Evolutionary conservation across 768 basidiomycete species (phyloP), one percentile per base, ranked within the genome.

Genomic region (Podaxis mareebaensis): DNA sequence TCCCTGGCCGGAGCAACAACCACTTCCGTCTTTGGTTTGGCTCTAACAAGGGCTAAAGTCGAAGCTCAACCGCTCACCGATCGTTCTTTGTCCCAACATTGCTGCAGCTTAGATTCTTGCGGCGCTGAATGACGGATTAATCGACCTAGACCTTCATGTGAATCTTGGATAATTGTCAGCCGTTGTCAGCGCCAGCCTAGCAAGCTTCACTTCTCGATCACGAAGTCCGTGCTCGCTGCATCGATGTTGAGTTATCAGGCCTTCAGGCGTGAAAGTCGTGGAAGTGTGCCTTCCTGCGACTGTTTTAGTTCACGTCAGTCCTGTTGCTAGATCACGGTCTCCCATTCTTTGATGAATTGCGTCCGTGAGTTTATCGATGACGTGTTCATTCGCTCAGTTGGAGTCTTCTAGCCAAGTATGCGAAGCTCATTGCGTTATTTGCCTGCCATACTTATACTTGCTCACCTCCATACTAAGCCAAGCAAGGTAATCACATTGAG

Each of bases 301-400:
- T 22, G 12, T 55, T 62, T 62, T 48, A 36, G 53, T 28, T 3
- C 53, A 38, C 20, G 59, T 60, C 59, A 39, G 49, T 24, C 20
- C 17, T 28, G n/a, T 48, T 36, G 46, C 46, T 46, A 11, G 17
- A 40, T 40, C 39, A 22, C 22, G 22, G 13, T 8, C 56, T 38
- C 56, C 38, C 39, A 39, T 10, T 10, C 33, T 33, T 33, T 12
- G 36, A 49, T 60, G 20, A 60, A 51, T 51, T 51, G 58, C 12
- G n/a, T 58, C 39, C 39, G 40, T 58, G 49, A 57, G 39, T 40
- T 24, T 57, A 40, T 42, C 12, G 22, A 58, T 60, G 59, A 60
- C 59, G 58, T 49, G 59, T 52, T 52, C 49, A 60, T 3, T 60
- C 36, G 12, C 17, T 49, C 17, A 13, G 2, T n/a, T 15, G 10